phyloP scores from a whole-genome alignment of 1,284 basidiomycete species.

The Anthracocystis panici-leucophaei region DNA sequence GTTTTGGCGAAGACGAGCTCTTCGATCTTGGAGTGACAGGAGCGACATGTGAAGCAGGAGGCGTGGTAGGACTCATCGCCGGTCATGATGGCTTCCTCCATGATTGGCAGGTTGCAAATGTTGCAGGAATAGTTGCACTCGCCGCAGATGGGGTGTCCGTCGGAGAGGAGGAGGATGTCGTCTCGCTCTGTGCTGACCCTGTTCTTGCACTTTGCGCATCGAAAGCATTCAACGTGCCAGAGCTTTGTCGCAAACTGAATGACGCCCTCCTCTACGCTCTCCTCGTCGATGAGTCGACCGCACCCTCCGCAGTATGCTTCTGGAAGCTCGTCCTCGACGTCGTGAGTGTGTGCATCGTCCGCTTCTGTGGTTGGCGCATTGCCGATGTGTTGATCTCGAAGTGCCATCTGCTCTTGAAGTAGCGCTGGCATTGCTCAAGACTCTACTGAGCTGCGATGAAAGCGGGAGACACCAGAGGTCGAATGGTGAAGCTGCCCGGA shows the following conservation, averaged over 20 bases:
- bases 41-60: conserved; percentile 96
- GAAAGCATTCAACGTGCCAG: conserved; percentile 64
- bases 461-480: too few relatives aligned
- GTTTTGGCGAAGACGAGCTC: conserved; percentile 99
- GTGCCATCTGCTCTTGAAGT: conserved; percentile 21
- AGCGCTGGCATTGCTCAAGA: conserved; percentile 30
- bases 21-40: conserved; percentile 93
- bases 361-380: not conserved
- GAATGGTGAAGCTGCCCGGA: not conserved
- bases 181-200: conserved; percentile 80
- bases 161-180: conserved; percentile 92
- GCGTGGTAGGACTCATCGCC: conserved; percentile 97
- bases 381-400: conserved; percentile 13
- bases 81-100: conserved; percentile 53
- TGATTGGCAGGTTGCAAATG: conserved; percentile 54
- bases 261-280: conserved; percentile 59
- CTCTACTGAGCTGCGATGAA: not conserved
- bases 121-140: conserved; percentile 87
- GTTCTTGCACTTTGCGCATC: conserved; percentile 71
- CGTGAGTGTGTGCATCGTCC: conserved; percentile 19
- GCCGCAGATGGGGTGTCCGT: conserved; percentile 95
- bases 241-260: conserved; percentile 64
- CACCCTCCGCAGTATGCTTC: conserved; percentile 65
- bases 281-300: conserved; percentile 56
- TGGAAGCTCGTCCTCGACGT: conserved; percentile 46